Percentiles rank a stretch among this genome's conserved stretches.
Conservation (phyloP, 306 rosid genomes). For the Vigna nakashimae region DNA sequence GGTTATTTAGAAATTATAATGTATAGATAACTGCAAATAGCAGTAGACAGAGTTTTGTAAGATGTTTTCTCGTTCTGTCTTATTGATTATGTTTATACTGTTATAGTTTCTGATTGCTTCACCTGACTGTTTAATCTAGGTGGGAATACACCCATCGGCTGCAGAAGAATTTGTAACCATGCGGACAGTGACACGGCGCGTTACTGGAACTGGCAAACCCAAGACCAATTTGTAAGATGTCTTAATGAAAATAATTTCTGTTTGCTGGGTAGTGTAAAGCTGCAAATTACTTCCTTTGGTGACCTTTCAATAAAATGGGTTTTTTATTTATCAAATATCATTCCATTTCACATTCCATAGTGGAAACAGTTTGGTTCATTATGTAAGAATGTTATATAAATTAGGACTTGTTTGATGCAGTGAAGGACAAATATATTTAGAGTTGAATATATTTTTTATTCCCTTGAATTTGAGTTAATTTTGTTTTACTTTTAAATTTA, state of each 20-base stretch:
- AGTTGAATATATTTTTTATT: too few species aligned
- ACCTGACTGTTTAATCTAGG: constrained; percentile 53
- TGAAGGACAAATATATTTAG: too few species aligned
- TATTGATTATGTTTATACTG: not conserved
- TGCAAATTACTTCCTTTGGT: not conserved
- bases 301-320: not conserved
- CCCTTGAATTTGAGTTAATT: too few species aligned
- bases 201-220: constrained; percentile 60
- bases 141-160: constrained; percentile 90
- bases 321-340: not conserved
- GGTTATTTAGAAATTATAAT: not conserved
- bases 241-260: not conserved
- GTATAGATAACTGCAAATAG: not conserved
- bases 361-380: not conserved
- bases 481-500: too few species aligned
- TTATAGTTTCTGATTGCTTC: not conserved
- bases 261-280: not conserved
- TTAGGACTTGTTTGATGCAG: too few species aligned
- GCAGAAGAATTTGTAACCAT: constrained; percentile 98
- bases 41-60: not conserved
- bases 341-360: not conserved
- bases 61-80: not conserved
- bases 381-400: not conserved
- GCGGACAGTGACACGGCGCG: constrained; percentile 75
- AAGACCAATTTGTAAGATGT: constrained; percentile 53